Conservation (phyloP, 1,284 basidiomycete genomes). For the Ustilago sp. region DNA sequence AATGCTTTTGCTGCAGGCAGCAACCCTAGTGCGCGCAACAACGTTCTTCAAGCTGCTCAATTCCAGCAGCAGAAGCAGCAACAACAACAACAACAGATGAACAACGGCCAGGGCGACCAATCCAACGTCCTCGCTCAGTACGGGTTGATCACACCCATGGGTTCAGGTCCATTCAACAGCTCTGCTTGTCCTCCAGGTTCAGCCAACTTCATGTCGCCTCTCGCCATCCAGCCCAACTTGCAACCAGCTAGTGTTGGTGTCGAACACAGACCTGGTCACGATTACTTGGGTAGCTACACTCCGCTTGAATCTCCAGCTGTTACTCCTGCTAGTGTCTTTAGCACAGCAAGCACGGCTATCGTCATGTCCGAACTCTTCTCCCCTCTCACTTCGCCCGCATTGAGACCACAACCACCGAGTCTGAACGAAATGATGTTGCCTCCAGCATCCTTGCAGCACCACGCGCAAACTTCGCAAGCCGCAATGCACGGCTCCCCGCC, state of each 20-base stretch:
- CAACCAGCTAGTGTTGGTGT: conserved; percentile 39
- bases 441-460: conserved; percentile 62
- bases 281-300: conserved; percentile 46
- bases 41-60: conserved; percentile 35
- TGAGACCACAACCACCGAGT: conserved; percentile 71
- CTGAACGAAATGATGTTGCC: conserved; percentile 55
- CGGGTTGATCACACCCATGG: conserved; percentile 61
- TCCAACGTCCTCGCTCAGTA: conserved; percentile 55
- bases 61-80: conserved; percentile 26
- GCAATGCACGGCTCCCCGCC: conserved; percentile 43
- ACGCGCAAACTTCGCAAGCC: conserved; percentile 32
- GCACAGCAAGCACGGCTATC: conserved; percentile 66
- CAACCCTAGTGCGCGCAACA: conserved; percentile 45
- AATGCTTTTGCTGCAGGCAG: conserved; percentile 45
- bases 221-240: conserved; percentile 57
- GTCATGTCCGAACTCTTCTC: conserved; percentile 73
- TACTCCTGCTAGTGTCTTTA: conserved; percentile 68
- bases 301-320: conserved; percentile 64
- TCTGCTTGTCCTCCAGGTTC: conserved; percentile 31
- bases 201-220: conserved; percentile 58
- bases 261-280: conserved; percentile 36
- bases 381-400: conserved; percentile 74
- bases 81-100: conserved; percentile 15
- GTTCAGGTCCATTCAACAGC: conserved; percentile 57
- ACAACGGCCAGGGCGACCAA: conserved; percentile 21